phyloP scores from a whole-genome alignment of 2,329 filamentous ascomycete species.

The Monosporascus sp. region DNA sequence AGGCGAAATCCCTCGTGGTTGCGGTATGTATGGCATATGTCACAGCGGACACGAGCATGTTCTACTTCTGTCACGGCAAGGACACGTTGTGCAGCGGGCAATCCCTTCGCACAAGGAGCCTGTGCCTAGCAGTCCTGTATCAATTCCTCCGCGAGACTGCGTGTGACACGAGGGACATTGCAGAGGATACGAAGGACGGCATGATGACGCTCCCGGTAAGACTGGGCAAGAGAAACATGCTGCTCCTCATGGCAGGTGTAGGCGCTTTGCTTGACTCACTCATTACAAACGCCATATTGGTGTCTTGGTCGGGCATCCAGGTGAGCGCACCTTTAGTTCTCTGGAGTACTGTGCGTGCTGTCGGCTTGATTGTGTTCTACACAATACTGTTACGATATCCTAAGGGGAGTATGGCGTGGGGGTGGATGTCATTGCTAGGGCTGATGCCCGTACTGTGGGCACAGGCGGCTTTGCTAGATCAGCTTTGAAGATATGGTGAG shows the following conservation, averaged over 20 bases:
- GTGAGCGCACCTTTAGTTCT: background rate
- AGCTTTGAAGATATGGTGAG: conserved; percentile 12
- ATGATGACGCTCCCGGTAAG: conserved; percentile 5
- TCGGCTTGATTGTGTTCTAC: background rate
- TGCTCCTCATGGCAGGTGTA: background rate
- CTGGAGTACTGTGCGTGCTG: background rate
- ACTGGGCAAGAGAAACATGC: conserved; percentile 1
- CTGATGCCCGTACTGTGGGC: background rate
- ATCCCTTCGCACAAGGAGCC: conserved; percentile 3
- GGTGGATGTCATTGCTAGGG: background rate
- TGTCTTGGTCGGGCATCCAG: background rate
- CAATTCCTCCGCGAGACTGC: conserved; percentile 10
- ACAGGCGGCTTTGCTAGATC: background rate
- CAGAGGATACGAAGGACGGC: conserved; percentile 4
- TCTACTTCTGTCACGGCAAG: background rate
- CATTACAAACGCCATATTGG: background rate
- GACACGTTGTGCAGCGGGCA: background rate
- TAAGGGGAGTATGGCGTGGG: background rate
- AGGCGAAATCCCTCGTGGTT: background rate
- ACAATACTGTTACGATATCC: background rate
- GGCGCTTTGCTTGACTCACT: background rate
- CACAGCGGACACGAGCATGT: background rate
- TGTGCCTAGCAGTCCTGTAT: conserved; percentile 6
- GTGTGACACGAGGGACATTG: conserved; percentile 7
- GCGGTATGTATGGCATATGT: background rate